Percentiles rank a stretch among this genome's conserved stretches.
These are phyloP conservation scores for Flaveria brownii DNA, from an alignment of 129 eudicot genomes.

Conservation along the genomic window DNA sequence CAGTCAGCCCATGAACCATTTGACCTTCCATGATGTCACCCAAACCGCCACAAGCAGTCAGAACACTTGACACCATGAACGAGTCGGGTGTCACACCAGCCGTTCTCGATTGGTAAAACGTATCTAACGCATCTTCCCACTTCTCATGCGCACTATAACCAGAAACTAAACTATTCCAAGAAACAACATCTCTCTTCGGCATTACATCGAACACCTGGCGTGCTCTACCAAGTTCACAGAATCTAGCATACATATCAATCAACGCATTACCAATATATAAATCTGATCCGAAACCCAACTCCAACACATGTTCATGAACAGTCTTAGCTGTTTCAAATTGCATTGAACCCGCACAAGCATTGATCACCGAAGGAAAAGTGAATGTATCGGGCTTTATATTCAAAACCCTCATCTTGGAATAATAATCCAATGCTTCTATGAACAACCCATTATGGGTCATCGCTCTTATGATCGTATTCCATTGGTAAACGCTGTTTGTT, in stretches of 20 bases:
- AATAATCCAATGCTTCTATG: slow-evolving; percentile 47
- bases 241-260: slow-evolving; percentile 61
- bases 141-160: slow-evolving; percentile 72
- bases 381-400: slow-evolving; percentile 52
- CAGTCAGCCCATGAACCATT: slow-evolving; percentile 56
- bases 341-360: slow-evolving; percentile 56
- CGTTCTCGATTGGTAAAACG: slow-evolving; percentile 38
- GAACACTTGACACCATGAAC: slow-evolving; percentile 48
- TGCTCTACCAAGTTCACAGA: slow-evolving; percentile 34
- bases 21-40: slow-evolving; percentile 48
- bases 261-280: slow-evolving; percentile 66
- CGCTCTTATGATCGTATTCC: slow-evolving; percentile 72
- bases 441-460: slow-evolving; percentile 61
- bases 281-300: slow-evolving; percentile 52
- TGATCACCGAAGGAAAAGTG: slow-evolving; percentile 75
- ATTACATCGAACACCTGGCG: slow-evolving; percentile 55
- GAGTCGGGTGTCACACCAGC: slow-evolving; percentile 45
- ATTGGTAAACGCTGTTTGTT: slow-evolving; percentile 41
- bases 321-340: slow-evolving; percentile 35
- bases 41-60: slow-evolving; percentile 58
- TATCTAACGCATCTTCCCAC: slow-evolving; percentile 52
- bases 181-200: slow-evolving; percentile 52
- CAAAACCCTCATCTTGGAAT: slow-evolving; percentile 43
- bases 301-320: slow-evolving; percentile 52
- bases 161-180: slow-evolving; percentile 75